These are phyloP conservation scores for Ichthyophthirius multifiliis DNA, from an alignment of 169 alveolate species.

Conservation along the genomic window DNA sequence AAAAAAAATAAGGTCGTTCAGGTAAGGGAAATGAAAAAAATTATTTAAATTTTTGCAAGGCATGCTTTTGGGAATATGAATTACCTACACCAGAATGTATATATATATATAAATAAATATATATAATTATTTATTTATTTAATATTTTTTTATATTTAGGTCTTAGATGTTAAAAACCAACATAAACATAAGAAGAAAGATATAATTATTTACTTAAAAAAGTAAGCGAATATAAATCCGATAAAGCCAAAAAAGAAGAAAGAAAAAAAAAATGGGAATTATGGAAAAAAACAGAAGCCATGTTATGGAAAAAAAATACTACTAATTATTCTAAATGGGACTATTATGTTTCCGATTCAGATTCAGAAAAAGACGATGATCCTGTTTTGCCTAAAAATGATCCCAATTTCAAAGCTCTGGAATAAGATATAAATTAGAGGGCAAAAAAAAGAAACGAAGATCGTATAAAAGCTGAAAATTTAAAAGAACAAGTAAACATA, in stretches of 20 bases:
- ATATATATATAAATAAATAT: not conserved
- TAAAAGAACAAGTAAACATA: conserved; percentile 53
- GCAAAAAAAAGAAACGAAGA: conserved; percentile 64
- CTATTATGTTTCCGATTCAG: conserved; percentile 75
- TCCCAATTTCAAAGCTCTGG: conserved; percentile 88
- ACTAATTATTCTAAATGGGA: conserved; percentile 88
- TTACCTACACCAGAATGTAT: conserved; percentile 65
- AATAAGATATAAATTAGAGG: conserved; percentile 80
- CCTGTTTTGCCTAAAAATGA: conserved; percentile 85
- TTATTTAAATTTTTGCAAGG: conserved; percentile 74
- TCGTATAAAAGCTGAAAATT: conserved; percentile 70
- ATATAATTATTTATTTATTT: not conserved
- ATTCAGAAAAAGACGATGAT: conserved; percentile 74
- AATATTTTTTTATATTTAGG: not conserved
- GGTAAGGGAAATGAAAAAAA: conserved; percentile 85
- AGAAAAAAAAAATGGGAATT: conserved; percentile 82
- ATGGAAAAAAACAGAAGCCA: conserved; percentile 85
- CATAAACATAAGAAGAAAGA: conserved; percentile 69
- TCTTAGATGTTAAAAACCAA: conserved; percentile 55
- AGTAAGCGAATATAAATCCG: conserved; percentile 72
- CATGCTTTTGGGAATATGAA: conserved; percentile 78
- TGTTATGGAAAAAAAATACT: conserved; percentile 72
- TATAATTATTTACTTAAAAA: conserved; percentile 56
- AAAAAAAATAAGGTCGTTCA: conserved; percentile 55
- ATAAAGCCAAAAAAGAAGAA: conserved; percentile 62